phyloP scores from a whole-genome alignment of 306 rosid genomes.

The Sechiopsis laciniata region DNA sequence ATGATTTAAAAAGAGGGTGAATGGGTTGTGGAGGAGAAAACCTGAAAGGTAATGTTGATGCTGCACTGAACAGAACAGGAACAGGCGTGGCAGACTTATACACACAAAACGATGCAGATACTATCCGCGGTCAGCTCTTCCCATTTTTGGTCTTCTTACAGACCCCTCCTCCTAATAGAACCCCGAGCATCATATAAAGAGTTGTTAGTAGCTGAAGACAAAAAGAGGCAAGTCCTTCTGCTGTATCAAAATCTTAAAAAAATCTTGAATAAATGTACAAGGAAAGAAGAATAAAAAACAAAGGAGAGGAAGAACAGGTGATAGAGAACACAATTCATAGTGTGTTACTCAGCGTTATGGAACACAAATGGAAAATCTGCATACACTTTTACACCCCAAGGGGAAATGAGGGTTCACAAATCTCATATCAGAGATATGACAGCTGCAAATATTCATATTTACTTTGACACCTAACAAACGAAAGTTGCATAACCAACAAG shows the following conservation, averaged over 20 bases:
- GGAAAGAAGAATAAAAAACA: not conserved
- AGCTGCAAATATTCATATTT: slow-evolving; percentile 3
- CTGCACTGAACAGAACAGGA: slow-evolving; percentile 14
- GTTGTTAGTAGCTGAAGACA: slow-evolving; percentile 18
- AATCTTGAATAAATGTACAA: slow-evolving; percentile 1
- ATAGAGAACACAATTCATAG: not conserved
- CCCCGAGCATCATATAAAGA: slow-evolving; percentile 14
- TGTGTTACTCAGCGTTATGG: not conserved
- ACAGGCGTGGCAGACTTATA: not conserved
- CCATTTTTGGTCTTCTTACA: slow-evolving; percentile 6
- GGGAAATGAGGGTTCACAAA: not conserved
- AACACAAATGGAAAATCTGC: not conserved
- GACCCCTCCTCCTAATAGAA: slow-evolving; percentile 16
- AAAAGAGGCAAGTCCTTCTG: slow-evolving; percentile 7
- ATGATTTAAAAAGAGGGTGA: slow-evolving; percentile 10
- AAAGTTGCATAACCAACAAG: not conserved
- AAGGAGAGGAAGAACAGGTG: not conserved
- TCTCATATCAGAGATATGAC: not conserved
- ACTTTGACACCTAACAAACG: not conserved
- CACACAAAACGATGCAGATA: slow-evolving; percentile 20
- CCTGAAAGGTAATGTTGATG: slow-evolving; percentile 14
- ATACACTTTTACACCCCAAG: not conserved
- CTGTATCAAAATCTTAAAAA: not conserved
- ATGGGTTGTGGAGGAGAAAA: slow-evolving; percentile 12
- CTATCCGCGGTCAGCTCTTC: slow-evolving; percentile 16